These are phyloP conservation scores for Yamadazyma philogaea DNA, from an alignment of 805 yeast species.

Conservation along the genomic window DNA sequence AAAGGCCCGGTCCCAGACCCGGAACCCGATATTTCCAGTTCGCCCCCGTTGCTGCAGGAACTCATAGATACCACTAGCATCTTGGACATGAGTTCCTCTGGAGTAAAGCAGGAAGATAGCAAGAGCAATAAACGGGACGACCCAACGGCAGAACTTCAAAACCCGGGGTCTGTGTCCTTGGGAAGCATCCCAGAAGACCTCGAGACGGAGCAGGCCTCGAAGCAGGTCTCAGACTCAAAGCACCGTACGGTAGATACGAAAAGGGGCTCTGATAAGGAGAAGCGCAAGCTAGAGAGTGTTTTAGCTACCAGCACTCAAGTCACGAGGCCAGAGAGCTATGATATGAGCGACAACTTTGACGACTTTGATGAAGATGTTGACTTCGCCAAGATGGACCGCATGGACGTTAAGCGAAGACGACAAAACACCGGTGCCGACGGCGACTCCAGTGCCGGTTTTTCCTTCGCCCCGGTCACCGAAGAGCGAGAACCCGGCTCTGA, in stretches of 20 bases:
- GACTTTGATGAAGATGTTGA: slow-evolving; percentile 4
- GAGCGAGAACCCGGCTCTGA: neutral
- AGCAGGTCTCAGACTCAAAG: too few relatives aligned
- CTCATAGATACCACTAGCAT: slow-evolving; percentile 12
- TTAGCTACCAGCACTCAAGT: slow-evolving; percentile 1
- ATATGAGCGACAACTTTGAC: neutral
- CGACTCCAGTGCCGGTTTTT: neutral
- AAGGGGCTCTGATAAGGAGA: too few relatives aligned
- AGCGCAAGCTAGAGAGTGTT: neutral
- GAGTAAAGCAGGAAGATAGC: neutral
- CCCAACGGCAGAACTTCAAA: too few relatives aligned
- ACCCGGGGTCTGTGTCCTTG: too few relatives aligned
- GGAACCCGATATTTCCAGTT: neutral
- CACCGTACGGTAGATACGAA: too few relatives aligned
- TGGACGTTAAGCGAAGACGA: neutral
- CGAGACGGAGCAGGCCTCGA: too few relatives aligned
- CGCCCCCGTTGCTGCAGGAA: slow-evolving; percentile 13
- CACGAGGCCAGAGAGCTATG: neutral
- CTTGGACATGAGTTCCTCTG: slow-evolving; percentile 2
- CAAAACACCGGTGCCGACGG: neutral
- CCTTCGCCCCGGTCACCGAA: too few relatives aligned
- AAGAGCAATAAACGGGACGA: too few relatives aligned
- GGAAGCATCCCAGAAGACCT: too few relatives aligned
- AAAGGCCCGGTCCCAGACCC: neutral
- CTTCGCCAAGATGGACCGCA: neutral